Evolutionary conservation across 1,139 yeast species (phyloP), one percentile per base, ranked within the genome.

Genomic region (Candida pseudocylindracea): DNA sequence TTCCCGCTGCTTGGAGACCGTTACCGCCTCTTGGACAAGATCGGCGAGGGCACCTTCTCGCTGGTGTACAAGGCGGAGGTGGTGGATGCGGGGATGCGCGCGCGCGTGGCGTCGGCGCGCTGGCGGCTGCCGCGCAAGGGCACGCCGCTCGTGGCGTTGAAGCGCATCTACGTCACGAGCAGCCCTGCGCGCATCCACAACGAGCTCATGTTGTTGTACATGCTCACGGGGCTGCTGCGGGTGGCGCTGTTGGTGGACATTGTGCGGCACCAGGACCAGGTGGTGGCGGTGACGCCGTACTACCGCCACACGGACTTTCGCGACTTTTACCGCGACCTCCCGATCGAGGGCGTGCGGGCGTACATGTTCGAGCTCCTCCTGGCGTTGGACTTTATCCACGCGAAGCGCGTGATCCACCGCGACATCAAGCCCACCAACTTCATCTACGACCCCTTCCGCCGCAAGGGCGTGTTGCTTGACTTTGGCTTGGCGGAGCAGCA

Each of bases 41-140:
- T 85, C 40, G 99, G 98, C 10, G 95, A 85, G 49, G 95, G 96
- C 24, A 83, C 96, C 0, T 83, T 83, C 45, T 78, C 93, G 15
- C 69, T 83, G 1, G 94, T 88, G 4, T 88, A 81, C 58, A 76
- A 76, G 46, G 94, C 96, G 0, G 72, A 72, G 38, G 51, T 52
- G 33, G 55, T 44, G 40, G 20, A 15, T 6, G 20, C 20, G 6
- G 20, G 20, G 6, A 15, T 15, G 20, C 20, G 20, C 6, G 20
- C 20, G 6, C 20, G 20, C 20, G 45, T 53, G 36, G 59, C 55
- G 12, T 50, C 54, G 29, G 67, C 51, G 37, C 49, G 53, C 31
- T 61, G 67, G 67, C 57, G 53, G 39, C 56, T 63, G 1, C 67
- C 67, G 5, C 26, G 25, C 12, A 30, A 26, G 6, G 10, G 11